Evolutionary conservation across 2,329 filamentous ascomycete genomes (phyloP), one percentile per base, ranked within the genome.

Genomic region (Fonsecaea multimorphosa): DNA sequence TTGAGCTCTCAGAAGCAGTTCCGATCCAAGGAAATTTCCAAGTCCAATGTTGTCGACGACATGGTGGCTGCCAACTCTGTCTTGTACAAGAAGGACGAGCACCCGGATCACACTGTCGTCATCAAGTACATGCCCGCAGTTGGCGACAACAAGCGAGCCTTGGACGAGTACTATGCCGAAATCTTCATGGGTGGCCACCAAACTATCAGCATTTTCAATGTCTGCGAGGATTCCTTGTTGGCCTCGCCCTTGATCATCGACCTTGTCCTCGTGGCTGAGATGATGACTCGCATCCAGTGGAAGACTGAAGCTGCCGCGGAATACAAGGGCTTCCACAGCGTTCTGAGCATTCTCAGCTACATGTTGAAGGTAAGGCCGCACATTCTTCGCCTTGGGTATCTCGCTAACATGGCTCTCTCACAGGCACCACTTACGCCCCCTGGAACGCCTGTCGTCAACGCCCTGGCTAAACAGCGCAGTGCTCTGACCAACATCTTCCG

Each of bases 121-220:
- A 99, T 99, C 88, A 99, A 99, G 87, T 99, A 99, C 85, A 97
- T 99, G 93, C 95, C 95, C 38, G 92, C 93, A 70, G 95, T 99
- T 56, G 95, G 95, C 69, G 95, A 99, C 83, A 96, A 97, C 87
- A 99, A 99, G 88, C 93, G 95, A 77, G 95, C 95, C 61, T 86
- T 99, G 61, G 95, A 99, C 76, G 95, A 99, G 85, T 99, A 99
- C 87, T 97, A 97, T 74, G 95, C 93, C 63, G 94, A 99, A 85
- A 98, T 99, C 81, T 99, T 99, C 87, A 87, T 98, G 82, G 95
- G 95, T 72, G 95, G 95, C 49, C 95, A 98, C 82, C 95, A 99
- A 85, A 98, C 93, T 74, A 99, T 99, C 74, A 94, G 90, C 74
- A 85, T 99, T 78, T 97, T 97, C 88, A 99, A 99, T 80, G 93